Evolutionary conservation across 2,329 filamentous ascomycete genomes (phyloP).

Genomic region (Pseudocercospora pini-densiflorae): DNA sequence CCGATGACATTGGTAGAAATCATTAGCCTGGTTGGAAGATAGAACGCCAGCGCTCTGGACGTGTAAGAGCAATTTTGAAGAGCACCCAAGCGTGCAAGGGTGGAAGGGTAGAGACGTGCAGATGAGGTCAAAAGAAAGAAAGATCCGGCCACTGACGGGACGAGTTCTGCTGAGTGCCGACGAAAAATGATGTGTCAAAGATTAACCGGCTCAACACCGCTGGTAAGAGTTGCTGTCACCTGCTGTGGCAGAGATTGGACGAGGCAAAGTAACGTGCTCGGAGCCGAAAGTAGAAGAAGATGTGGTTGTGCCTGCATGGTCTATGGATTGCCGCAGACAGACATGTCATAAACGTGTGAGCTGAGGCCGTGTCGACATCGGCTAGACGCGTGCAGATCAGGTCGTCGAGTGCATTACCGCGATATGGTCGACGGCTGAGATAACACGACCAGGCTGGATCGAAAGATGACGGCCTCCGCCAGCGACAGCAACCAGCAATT

Average conservation of each 20-base stretch:
- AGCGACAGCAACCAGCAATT: slow-evolving; percentile 4
- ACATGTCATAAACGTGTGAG: slow-evolving; percentile 7
- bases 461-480: slow-evolving; percentile 1
- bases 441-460: slow-evolving; percentile 2
- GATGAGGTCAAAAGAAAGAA: neutral
- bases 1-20: slow-evolving; percentile 18
- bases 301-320: slow-evolving; percentile 9
- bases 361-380: slow-evolving; percentile 12
- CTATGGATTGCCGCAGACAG: neutral
- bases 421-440: slow-evolving; percentile 11
- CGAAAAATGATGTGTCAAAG: slow-evolving; percentile 7
- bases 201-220: slow-evolving; percentile 5
- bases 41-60: slow-evolving; percentile 6
- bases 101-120: neutral
- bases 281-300: neutral
- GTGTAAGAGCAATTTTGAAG: neutral
- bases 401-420: slow-evolving; percentile 3
- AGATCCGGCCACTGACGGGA: slow-evolving; percentile 7
- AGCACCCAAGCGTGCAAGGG: neutral
- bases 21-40: slow-evolving; percentile 11
- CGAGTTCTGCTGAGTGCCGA: neutral
- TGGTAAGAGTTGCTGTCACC: neutral
- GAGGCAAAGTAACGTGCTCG: neutral
- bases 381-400: slow-evolving; percentile 18
- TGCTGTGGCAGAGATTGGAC: neutral